Percentiles rank a stretch among this genome's conserved stretches.
These are phyloP conservation scores for Escovopsis sp. DNA, from an alignment of 2,329 filamentous ascomycete species.

Conservation along the genomic window DNA sequence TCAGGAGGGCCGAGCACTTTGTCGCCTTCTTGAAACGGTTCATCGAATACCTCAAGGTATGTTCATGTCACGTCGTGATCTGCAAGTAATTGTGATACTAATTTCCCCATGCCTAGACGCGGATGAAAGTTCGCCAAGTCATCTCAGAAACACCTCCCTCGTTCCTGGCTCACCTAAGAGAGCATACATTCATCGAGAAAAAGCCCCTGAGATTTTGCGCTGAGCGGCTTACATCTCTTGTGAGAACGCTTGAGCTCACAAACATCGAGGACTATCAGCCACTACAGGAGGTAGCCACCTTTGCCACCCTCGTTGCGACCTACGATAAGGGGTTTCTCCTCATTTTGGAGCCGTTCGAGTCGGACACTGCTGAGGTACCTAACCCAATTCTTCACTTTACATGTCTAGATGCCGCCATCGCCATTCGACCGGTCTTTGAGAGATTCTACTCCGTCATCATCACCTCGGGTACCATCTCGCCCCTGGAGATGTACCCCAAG, in stretches of 20 bases:
- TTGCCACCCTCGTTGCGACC: conserved; percentile 87
- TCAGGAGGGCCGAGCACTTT: conserved; percentile 89
- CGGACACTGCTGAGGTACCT: conserved; percentile 84
- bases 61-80: not conserved
- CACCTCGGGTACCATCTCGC: conserved; percentile 92
- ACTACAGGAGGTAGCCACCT: conserved; percentile 92
- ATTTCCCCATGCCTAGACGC: conserved; percentile 40
- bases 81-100: not conserved
- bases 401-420: conserved; percentile 91
- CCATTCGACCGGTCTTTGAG: conserved; percentile 94
- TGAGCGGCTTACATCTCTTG: conserved; percentile 83
- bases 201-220: conserved; percentile 92
- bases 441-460: conserved; percentile 97
- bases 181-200: conserved; percentile 94
- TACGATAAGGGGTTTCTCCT: conserved; percentile 94
- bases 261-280: conserved; percentile 98
- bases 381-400: conserved; percentile 97
- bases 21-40: conserved; percentile 89
- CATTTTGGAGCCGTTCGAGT: conserved; percentile 95
- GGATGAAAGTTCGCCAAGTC: conserved; percentile 96
- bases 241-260: conserved; percentile 85
- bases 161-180: conserved; percentile 82
- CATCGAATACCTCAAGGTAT: conserved; percentile 81
- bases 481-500: conserved; percentile 96
- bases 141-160: conserved; percentile 95